Evolutionary conservation across 768 basidiomycete genomes (phyloP), one percentile per base, ranked within the genome.

Genomic region (Dacryopinax spathularia): DNA sequence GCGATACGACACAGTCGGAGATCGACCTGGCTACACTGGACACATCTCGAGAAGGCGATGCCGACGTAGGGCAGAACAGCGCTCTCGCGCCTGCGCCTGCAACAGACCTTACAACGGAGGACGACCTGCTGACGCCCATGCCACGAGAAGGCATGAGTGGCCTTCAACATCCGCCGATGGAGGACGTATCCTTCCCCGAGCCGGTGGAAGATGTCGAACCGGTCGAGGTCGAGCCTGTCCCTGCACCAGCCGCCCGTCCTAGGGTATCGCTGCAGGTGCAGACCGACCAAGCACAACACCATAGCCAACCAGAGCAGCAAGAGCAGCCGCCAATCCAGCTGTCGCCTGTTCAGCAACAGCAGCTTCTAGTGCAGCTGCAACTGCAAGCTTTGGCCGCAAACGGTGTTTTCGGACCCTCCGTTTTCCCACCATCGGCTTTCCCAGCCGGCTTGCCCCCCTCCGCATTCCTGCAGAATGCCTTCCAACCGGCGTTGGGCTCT

Each of bases 301-400:
- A 56, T 9, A 15, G 31, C 7, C 25, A 56, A 5, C 25, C 25
- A 29, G 13, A 56, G 29, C 25, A 16, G 68, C 70, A 33, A 59
- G 70, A 35, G 56, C 44, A 66, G 39, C 35, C 60, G 13, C n/a
- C 15, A 64, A 48, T 37, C 22, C 20, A 63, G 37, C 39, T 34
- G 41, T 75, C 76, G 15, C 77, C 37, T 76, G 15, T 82, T 20
- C 25, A 56, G 48, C 25, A 56, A 56, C 22, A 27, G 48, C 29
- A 27, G 18, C 5, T 56, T 13, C 43, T 44, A 22, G 25, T 27
- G 31, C 48, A 44, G 43, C 25, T 56, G 48, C 48, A 56, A 29
- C 22, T 56, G 10, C 48, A 44, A 22, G 48, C 29, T 5, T 56
- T 56, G 25, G 48, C 48, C 18, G n/a, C n/a, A n/a, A n/a, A n/a